Base-by-base conservation (phyloP, 495 filamentous ascomycete species). In the Penicillium steckii region DNA sequence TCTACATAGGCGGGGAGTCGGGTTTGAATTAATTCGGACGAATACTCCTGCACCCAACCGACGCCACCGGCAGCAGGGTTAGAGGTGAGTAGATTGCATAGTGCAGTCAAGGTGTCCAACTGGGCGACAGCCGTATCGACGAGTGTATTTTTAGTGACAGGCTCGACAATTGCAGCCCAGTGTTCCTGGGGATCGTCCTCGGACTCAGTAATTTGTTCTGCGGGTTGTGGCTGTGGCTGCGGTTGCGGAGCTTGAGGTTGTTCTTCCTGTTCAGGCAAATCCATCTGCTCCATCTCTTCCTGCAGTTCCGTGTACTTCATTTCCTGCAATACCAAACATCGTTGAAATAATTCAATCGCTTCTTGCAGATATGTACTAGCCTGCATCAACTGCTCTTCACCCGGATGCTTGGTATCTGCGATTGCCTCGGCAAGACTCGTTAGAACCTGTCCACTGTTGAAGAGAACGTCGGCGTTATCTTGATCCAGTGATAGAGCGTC, bases 371-470 rank as follows among this genome's bases (percentile, higher is more conserved):
- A 72, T 8, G 65, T 67, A 19, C 77, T 64, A 6, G 72, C 73
- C 48, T 71, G 66, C 50, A 64, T 59, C 9, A 68, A 61, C 19
- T 69, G 64, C 18, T 74, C 68, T 7, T 80, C 77, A 8, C 49
- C 56, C 0, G 69, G 67, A 13, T 65, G 65, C 50, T 73, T 76
- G 24, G 66, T 69, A 33, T 85, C 80, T 2, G 75, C 66, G 4
- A 85, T 61, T 3, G 66, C 68, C 66, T 89, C 86, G 5, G 80
- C 83, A 19, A 88, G 64, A 56, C 81, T 85, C 3, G 79, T 84
- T 15, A 88, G 71, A 8, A 87, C 82, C 68, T 88, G 86, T 8
- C 74, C 82, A 8, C 79, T 85, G 60, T 90, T 90, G 73, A 88
- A 89, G 8, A 87, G 67, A 8, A 76, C 73, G 67, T 89, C 83